Percentiles rank a stretch among this genome's conserved stretches.
These are phyloP conservation scores for Curvularia sp. DNA, from an alignment of 2,329 filamentous ascomycete genomes.

Conservation along the genomic window DNA sequence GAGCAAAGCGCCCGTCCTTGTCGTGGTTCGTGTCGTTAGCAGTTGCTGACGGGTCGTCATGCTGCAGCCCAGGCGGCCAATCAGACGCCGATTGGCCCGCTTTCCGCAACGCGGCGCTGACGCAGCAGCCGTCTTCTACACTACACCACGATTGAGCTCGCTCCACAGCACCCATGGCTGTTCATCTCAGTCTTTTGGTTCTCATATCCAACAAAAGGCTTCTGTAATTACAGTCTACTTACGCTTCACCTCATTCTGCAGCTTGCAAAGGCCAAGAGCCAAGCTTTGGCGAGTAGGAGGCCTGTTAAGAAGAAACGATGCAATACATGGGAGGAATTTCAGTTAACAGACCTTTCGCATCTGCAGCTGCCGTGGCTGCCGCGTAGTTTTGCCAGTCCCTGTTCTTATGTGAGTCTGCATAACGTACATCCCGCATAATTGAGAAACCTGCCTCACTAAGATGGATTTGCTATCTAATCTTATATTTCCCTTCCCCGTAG, in stretches of 20 bases:
- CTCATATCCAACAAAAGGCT: not conserved
- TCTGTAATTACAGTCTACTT: not conserved
- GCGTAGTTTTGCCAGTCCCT: not conserved
- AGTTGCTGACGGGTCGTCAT: conserved; percentile 20
- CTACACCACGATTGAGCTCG: not conserved
- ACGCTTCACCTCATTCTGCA: not conserved
- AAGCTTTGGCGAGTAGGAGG: not conserved
- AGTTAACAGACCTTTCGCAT: not conserved
- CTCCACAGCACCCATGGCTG: not conserved
- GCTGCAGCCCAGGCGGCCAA: conserved; percentile 21
- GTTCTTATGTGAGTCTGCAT: not conserved
- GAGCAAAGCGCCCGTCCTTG: conserved; percentile 4
- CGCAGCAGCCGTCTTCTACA: not conserved
- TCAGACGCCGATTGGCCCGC: conserved; percentile 20
- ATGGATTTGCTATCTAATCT: no score
- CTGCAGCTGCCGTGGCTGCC: not conserved
- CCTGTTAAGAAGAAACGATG: not conserved
- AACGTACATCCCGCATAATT: no score
- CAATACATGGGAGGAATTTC: not conserved
- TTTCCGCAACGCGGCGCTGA: conserved; percentile 8
- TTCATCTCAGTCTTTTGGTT: not conserved
- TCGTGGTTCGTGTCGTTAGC: conserved; percentile 27
- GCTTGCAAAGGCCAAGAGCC: not conserved
- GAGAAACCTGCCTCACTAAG: no score
- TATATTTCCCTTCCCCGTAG: no score